Conservation (phyloP, 768 basidiomycete species). For the Suillus paluster region DNA sequence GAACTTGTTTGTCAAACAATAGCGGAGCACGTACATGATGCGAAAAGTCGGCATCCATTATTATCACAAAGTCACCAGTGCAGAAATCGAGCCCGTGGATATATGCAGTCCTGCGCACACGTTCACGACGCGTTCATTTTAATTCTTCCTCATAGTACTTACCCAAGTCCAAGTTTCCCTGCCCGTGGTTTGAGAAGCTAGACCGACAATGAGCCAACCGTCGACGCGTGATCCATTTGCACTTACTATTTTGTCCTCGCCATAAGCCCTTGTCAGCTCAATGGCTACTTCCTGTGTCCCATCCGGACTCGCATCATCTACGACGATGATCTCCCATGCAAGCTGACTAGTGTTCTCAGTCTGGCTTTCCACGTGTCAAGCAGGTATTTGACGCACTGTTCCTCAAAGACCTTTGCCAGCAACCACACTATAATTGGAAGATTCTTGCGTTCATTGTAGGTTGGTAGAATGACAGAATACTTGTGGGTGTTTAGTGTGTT, state of each 20-base stretch:
- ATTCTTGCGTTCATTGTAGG: slow-evolving; percentile 94
- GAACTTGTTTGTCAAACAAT: neutral
- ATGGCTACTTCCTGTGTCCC: slow-evolving; percentile 88
- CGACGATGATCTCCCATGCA: slow-evolving; percentile 87
- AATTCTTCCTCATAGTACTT: slow-evolving; percentile 20
- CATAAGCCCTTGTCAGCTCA: slow-evolving; percentile 79
- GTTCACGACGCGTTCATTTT: neutral
- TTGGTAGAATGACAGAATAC: slow-evolving; percentile 92
- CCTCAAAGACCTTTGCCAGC: slow-evolving; percentile 73
- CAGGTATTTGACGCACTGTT: slow-evolving; percentile 62
- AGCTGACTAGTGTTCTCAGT: slow-evolving; percentile 54
- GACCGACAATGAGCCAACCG: slow-evolving; percentile 11
- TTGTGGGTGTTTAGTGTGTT: slow-evolving; percentile 59
- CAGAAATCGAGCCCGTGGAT: slow-evolving; percentile 90
- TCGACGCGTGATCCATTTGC: neutral
- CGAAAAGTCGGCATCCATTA: slow-evolving; percentile 97
- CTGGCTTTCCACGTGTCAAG: slow-evolving; percentile 1
- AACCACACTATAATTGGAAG: slow-evolving; percentile 89
- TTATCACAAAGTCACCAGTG: slow-evolving; percentile 91
- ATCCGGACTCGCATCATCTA: slow-evolving; percentile 92
- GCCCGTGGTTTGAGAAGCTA: slow-evolving; percentile 86
- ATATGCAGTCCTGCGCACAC: slow-evolving; percentile 75
- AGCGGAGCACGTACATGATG: slow-evolving; percentile 72
- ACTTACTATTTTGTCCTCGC: slow-evolving; percentile 81
- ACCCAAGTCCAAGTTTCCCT: slow-evolving; percentile 93